Percentiles rank a stretch among this genome's conserved stretches.
These are phyloP conservation scores for Aspergillus candidus DNA, from an alignment of 2,329 filamentous ascomycete species.

Conservation along the genomic window DNA sequence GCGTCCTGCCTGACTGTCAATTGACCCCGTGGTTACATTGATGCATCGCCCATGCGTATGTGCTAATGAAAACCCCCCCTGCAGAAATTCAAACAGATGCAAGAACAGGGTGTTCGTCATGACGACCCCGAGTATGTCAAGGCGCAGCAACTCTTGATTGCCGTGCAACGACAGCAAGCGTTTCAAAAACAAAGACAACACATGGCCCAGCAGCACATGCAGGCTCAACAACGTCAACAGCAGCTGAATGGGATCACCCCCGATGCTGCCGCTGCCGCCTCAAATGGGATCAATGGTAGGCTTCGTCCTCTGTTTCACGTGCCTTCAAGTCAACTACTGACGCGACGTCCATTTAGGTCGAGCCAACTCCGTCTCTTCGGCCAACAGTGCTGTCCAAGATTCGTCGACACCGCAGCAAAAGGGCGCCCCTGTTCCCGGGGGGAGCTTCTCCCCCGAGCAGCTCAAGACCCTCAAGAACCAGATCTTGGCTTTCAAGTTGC, in stretches of 20 bases:
- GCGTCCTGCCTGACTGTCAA: neutral
- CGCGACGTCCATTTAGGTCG: conserved; percentile 22
- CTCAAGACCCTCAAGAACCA: conserved; percentile 72
- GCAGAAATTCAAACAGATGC: conserved; percentile 87
- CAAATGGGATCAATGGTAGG: conserved; percentile 42
- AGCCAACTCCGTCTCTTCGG: conserved; percentile 32
- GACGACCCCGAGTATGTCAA: conserved; percentile 86
- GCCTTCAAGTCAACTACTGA: neutral
- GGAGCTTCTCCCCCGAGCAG: conserved; percentile 72
- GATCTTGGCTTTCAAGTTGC: conserved; percentile 82
- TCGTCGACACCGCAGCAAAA: conserved; percentile 22
- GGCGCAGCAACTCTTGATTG: conserved; percentile 66
- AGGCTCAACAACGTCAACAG: conserved; percentile 39
- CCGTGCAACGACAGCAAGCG: conserved; percentile 59
- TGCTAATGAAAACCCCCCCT: conserved; percentile 30
- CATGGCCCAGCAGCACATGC: conserved; percentile 40
- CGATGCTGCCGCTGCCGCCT: conserved; percentile 19
- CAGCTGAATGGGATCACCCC: conserved; percentile 38
- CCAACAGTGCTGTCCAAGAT: conserved; percentile 19
- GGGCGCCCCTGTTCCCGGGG: conserved; percentile 29
- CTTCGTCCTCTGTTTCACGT: neutral
- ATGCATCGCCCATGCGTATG: neutral
- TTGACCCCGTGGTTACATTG: neutral
- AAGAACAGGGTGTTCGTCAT: conserved; percentile 70
- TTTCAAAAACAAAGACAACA: conserved; percentile 51